A percentile compares a stretch with the other conserved stretches of the same genome.
These are phyloP conservation scores for Tuber microsphaerosporum DNA, from an alignment of 495 filamentous ascomycete species.

Conservation along the genomic window DNA sequence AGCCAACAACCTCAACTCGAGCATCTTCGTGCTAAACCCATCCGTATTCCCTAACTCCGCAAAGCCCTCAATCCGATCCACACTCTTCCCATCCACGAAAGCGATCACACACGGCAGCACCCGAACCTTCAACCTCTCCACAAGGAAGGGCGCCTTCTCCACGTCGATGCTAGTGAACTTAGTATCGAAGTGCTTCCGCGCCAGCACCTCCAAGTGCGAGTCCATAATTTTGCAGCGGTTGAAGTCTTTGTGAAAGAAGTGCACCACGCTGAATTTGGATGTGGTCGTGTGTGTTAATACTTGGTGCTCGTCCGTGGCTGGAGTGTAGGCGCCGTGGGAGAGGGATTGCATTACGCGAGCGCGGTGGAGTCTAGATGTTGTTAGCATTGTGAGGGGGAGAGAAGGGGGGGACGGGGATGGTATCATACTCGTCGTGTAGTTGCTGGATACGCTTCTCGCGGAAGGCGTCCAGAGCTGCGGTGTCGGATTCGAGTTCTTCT, in stretches of 20 bases:
- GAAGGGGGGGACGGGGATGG: not conserved
- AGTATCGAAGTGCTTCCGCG: conserved; percentile 59
- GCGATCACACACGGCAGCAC: conserved; percentile 70
- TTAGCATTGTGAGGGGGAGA: not conserved
- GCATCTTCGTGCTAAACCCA: conserved; percentile 54
- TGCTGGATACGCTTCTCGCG: conserved; percentile 65
- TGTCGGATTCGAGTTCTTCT: conserved; percentile 59
- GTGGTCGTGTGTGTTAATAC: conserved; percentile 57
- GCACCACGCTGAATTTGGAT: conserved; percentile 58
- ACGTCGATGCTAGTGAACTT: conserved; percentile 64
- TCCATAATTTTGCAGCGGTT: conserved; percentile 54
- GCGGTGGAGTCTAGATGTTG: not conserved
- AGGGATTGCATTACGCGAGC: conserved; percentile 43
- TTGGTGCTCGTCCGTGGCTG: conserved; percentile 58
- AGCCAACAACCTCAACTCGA: conserved; percentile 58
- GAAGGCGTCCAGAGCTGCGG: conserved; percentile 53
- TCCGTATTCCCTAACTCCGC: conserved; percentile 62
- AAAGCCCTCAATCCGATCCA: conserved; percentile 67
- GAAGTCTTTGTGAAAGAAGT: conserved; percentile 73
- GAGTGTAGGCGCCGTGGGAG: conserved; percentile 50
- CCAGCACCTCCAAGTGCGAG: conserved; percentile 46
- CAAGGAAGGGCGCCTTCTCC: conserved; percentile 65
- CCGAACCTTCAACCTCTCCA: conserved; percentile 60
- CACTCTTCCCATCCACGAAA: conserved; percentile 60
- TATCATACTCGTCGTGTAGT: conserved; percentile 54